These are phyloP conservation scores for Mrakia hoshinonis DNA, from an alignment of 768 basidiomycete genomes.

Conservation along the genomic window DNA sequence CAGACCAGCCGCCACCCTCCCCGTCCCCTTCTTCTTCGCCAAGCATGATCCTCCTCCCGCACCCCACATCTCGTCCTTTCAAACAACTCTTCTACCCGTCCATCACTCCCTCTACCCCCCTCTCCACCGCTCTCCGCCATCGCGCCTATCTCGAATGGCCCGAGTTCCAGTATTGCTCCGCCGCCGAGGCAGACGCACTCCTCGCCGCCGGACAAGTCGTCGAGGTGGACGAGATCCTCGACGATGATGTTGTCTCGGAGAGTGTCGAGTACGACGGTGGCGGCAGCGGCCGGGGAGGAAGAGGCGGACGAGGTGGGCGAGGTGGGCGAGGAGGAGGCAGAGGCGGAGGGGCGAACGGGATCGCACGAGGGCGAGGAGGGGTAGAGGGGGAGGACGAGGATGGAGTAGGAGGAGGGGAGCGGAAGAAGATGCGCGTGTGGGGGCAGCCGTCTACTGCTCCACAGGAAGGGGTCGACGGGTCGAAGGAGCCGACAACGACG, in stretches of 20 bases:
- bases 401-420: background rate
- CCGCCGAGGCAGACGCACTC: background rate
- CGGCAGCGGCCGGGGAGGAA: background rate
- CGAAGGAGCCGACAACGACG: background rate
- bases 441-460: background rate
- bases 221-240: background rate
- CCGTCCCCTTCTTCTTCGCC: background rate
- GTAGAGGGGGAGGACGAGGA: background rate
- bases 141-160: constrained; percentile 23
- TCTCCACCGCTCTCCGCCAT: constrained; percentile 7
- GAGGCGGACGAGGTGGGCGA: background rate
- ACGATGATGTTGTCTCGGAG: background rate
- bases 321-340: background rate
- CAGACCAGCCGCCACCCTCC: background rate
- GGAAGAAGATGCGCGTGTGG: constrained; percentile 26
- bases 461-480: background rate
- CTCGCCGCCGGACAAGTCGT: background rate
- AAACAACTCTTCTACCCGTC: background rate
- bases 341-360: background rate
- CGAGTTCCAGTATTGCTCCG: background rate
- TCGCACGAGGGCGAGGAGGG: background rate
- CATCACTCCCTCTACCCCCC: background rate
- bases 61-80: constrained; percentile 1
- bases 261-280: background rate
- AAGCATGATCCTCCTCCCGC: constrained; percentile 15